Evolutionary conservation across 176 grass and related monocot genomes (phyloP).

Genomic region (Panicum miliaceum): DNA sequence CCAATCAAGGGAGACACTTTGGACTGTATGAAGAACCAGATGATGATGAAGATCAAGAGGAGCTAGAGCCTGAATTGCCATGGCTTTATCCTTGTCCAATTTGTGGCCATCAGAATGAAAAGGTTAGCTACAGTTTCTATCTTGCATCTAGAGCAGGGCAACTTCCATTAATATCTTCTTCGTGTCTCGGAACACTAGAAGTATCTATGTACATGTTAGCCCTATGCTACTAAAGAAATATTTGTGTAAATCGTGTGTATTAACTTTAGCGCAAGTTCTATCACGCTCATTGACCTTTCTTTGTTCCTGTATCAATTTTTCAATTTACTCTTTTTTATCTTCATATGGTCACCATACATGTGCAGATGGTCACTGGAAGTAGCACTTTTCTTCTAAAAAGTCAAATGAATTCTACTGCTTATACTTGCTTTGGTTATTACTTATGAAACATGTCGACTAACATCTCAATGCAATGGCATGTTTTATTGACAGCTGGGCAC

Average conservation of each 20-base stretch:
- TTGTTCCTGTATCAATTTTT: not conserved
- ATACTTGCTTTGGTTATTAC: not conserved
- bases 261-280: not conserved
- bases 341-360: constrained; percentile 13
- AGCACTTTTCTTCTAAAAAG: not conserved
- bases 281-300: not conserved
- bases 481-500: constrained; percentile 6
- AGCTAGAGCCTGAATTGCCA: not conserved
- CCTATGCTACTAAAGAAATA: not conserved
- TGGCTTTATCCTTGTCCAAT: constrained; percentile 45
- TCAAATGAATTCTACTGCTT: not conserved
- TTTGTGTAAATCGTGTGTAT: not conserved
- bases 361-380: not conserved
- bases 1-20: not conserved
- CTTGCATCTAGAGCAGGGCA: not conserved
- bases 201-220: constrained; percentile 27
- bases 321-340: not conserved
- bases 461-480: not conserved
- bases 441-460: not conserved
- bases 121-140: constrained; percentile 34
- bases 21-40: not conserved
- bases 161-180: constrained; percentile 9
- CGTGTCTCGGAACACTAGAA: not conserved
- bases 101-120: constrained; percentile 58
- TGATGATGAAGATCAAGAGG: not conserved